Percentiles rank a stretch among this genome's conserved stretches.
Evolutionary conservation across 1,284 basidiomycete genomes (phyloP).

Genomic region (Boletus hoseneyae): DNA sequence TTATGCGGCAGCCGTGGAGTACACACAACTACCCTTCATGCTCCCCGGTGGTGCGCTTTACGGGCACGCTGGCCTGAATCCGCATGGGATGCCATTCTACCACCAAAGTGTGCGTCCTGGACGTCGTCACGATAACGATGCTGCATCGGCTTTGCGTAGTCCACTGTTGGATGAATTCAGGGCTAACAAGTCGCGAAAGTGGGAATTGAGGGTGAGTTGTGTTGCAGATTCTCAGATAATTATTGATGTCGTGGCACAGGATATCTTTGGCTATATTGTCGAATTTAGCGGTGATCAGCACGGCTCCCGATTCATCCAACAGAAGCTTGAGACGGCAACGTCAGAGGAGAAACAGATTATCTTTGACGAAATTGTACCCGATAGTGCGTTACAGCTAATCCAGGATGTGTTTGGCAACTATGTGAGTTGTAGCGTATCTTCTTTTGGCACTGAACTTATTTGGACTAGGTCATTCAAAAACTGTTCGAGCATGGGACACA

Average conservation of each 20-base stretch:
- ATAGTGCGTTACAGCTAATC: slow-evolving; percentile 75
- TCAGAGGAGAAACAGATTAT: slow-evolving; percentile 77
- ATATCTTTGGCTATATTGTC: slow-evolving; percentile 83
- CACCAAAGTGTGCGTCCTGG: slow-evolving; percentile 39
- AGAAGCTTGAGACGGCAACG: slow-evolving; percentile 74
- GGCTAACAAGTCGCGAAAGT: slow-evolving; percentile 72
- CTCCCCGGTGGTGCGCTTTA: slow-evolving; percentile 44
- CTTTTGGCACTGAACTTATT: slow-evolving; percentile 12
- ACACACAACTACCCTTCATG: slow-evolving; percentile 48
- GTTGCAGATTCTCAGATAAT: not conserved
- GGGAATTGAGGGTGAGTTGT: slow-evolving; percentile 70
- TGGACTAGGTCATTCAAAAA: slow-evolving; percentile 83
- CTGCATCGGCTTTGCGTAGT: slow-evolving; percentile 51
- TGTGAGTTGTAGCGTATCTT: slow-evolving; percentile 40
- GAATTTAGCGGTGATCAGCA: slow-evolving; percentile 97
- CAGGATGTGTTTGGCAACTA: slow-evolving; percentile 98
- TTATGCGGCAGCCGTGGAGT: slow-evolving; percentile 45
- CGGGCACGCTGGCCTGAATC: slow-evolving; percentile 30
- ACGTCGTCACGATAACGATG: slow-evolving; percentile 40
- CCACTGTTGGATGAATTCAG: slow-evolving; percentile 83
- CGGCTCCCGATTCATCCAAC: slow-evolving; percentile 88
- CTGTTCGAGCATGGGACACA: slow-evolving; percentile 88
- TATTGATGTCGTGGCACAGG: slow-evolving; percentile 43
- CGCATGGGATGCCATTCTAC: slow-evolving; percentile 37
- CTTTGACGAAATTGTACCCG: slow-evolving; percentile 90